A percentile compares a stretch with the other conserved stretches of the same genome.
phyloP scores from a whole-genome alignment of 169 alveolate species.

The Plasmodium vivax region DNA sequence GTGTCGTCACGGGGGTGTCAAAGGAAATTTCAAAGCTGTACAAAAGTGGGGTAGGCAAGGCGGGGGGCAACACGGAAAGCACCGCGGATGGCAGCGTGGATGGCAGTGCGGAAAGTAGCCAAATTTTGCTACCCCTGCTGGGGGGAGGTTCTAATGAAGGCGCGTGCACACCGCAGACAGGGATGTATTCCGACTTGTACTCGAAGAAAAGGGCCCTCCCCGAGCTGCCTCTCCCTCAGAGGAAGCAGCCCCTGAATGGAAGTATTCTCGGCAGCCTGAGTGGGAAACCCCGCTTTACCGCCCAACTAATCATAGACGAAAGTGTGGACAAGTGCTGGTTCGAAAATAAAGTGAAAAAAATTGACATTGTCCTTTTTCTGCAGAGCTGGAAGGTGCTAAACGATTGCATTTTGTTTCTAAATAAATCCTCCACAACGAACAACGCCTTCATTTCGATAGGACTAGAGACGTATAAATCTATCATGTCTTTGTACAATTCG shows the following conservation, averaged over 20 bases:
- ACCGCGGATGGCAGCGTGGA: background rate
- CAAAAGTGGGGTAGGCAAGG: constrained; percentile 13
- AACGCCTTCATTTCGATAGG: constrained; percentile 69
- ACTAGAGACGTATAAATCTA: constrained; percentile 39
- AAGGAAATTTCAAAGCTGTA: constrained; percentile 61
- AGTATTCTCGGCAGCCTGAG: background rate
- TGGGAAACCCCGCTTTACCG: constrained; percentile 1
- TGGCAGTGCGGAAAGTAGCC: background rate
- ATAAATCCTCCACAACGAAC: constrained; percentile 67
- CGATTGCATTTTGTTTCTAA: constrained; percentile 47
- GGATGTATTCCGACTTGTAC: background rate
- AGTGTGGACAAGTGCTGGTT: constrained; percentile 60
- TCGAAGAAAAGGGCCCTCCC: background rate
- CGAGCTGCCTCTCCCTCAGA: background rate
- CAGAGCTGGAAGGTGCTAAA: constrained; percentile 69
- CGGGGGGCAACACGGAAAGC: background rate
- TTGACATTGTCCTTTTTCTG: constrained; percentile 40
- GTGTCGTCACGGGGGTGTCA: constrained; percentile 52
- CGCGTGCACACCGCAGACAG: background rate
- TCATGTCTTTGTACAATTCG: constrained; percentile 52
- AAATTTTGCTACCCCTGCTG: background rate
- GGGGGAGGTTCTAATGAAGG: background rate
- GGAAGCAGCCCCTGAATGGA: background rate
- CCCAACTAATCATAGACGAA: constrained; percentile 46
- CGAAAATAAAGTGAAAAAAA: constrained; percentile 44